Base-by-base conservation (phyloP, 2,329 filamentous ascomycete species). In the Aspergillus viridinutans region DNA sequence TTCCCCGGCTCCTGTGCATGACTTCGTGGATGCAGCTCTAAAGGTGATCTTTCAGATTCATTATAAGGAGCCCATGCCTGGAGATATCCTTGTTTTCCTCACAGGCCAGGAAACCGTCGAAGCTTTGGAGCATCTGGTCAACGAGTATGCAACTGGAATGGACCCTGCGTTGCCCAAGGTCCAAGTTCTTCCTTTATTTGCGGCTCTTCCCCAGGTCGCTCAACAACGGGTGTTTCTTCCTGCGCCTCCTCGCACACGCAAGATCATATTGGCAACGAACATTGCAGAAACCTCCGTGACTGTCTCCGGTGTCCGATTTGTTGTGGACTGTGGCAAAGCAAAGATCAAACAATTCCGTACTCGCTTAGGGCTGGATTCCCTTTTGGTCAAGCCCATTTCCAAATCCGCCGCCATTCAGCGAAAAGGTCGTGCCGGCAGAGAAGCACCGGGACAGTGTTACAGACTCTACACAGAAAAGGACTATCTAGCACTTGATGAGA, bases 231-330 rank as follows among this genome's bases (percentile, higher is more conserved):
- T 95, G 9, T 97, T 99, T 71, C 80, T 87, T 54, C 89, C 90
- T 1, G 83, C 89, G 23, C 84, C 85, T 0, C 85, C 85, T 55
- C 83, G 85, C 2, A 95, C 90, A 0, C 84, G 94, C 47, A 97
- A 97, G 69, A 83, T 97, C 12, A 92, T 99, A 0, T 79, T 99
- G 0, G 88, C 92, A 0, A 99, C 94, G 14, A 99, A 99, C 68
- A 97, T 99, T 66, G 94, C 94, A n/a, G 94, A 99, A 73, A 97
- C 94, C 0, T 97, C 94, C 1, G 90, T 99, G 58, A 99, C 94
- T 0, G 92, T 99, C 0, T 89, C 93, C 0, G 94, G 94, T 2
- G 92, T 99, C 6, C 85, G 90, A 4, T 94, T 89, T 65, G 93
- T 99, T 9, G 83, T 99, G 21, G 94, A 99, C 69, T 90, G 90